Conservation (phyloP, 805 yeast genomes). For the Nakazawaea populi region DNA sequence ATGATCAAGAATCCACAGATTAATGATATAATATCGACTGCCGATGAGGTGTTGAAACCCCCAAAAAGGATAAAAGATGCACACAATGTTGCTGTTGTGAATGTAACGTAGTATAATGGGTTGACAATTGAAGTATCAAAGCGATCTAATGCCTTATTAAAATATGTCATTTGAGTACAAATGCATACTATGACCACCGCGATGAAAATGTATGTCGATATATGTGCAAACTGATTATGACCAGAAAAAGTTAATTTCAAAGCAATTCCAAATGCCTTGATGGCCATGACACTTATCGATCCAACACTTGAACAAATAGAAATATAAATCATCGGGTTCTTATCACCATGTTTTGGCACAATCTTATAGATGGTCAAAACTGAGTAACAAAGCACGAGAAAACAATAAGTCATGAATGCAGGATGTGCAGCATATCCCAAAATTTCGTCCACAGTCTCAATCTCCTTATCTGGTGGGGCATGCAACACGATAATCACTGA, state of each 20-base stretch:
- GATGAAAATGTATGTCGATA: conserved; percentile 78
- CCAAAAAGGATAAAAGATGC: conserved; percentile 84
- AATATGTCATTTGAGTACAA: conserved; percentile 87
- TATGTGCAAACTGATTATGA: conserved; percentile 80
- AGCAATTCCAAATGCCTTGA: conserved; percentile 91
- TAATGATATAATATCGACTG: conserved; percentile 74
- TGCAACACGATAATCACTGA: conserved; percentile 83
- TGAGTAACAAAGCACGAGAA: conserved; percentile 60
- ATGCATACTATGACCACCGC: conserved; percentile 76
- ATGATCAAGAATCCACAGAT: conserved; percentile 83
- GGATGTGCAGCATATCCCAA: conserved; percentile 75
- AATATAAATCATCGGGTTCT: conserved; percentile 83
- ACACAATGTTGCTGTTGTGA: conserved; percentile 79
- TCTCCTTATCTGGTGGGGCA: conserved; percentile 93
- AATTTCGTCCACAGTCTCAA: conserved; percentile 83
- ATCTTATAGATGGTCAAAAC: conserved; percentile 75
- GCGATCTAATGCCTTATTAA: conserved; percentile 89
- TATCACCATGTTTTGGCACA: conserved; percentile 74
- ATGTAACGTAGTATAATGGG: conserved; percentile 85
- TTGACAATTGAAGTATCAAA: conserved; percentile 90
- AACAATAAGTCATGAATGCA: conserved; percentile 62
- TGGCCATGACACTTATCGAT: conserved; percentile 84
- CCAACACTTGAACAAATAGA: conserved; percentile 90
- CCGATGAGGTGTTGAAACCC: conserved; percentile 80
- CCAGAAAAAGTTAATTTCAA: conserved; percentile 79